These are phyloP conservation scores for Saccharomyces pastorianus DNA, from an alignment of 1,139 yeast genomes.

Conservation along the genomic window DNA sequence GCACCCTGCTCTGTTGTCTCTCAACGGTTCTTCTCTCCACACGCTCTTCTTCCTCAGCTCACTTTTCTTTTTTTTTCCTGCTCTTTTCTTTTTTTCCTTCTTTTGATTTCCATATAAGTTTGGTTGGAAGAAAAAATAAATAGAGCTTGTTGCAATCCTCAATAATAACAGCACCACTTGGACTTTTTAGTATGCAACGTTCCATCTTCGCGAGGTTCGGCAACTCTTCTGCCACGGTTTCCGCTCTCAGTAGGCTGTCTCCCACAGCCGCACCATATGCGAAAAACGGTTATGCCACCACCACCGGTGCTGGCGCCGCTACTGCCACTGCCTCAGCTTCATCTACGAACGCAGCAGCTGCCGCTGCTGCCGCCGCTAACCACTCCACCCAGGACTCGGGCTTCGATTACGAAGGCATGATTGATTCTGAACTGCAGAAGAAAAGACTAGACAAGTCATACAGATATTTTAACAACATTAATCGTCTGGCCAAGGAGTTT, in stretches of 20 bases:
- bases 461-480: slow-evolving; percentile 92
- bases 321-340: slow-evolving; percentile 34
- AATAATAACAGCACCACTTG: not conserved
- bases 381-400: slow-evolving; percentile 37
- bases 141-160: not conserved
- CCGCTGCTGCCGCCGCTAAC: slow-evolving; percentile 22
- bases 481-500: slow-evolving; percentile 86
- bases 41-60: not conserved
- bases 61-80: not conserved
- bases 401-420: slow-evolving; percentile 61
- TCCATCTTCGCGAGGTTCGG: not conserved
- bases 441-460: slow-evolving; percentile 87
- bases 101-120: not conserved
- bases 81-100: not conserved
- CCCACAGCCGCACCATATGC: not conserved
- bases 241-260: not conserved
- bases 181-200: not conserved
- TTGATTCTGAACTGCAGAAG: slow-evolving; percentile 53
- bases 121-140: not conserved
- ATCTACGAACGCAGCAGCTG: slow-evolving; percentile 35
- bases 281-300: slow-evolving; percentile 4
- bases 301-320: slow-evolving; percentile 12
- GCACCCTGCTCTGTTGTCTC: not conserved
- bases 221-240: not conserved
- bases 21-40: not conserved